Conservation (phyloP, 2,329 filamentous ascomycete species). For the Amesomyces nigricolor region DNA sequence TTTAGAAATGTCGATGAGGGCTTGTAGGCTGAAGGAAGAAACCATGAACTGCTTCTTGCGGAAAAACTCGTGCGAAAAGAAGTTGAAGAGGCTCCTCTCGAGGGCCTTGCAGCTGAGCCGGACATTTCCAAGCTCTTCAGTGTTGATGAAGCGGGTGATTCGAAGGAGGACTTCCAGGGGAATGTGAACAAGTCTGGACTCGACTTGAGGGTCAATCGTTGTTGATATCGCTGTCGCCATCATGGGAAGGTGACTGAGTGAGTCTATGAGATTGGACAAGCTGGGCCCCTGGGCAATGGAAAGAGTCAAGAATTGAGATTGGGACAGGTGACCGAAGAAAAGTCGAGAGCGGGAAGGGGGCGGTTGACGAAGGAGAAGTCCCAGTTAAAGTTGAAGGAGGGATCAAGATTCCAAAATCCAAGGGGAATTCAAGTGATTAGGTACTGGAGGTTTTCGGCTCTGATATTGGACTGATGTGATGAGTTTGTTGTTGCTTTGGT, state of each 20-base stretch:
- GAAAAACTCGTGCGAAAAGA: conserved; percentile 60
- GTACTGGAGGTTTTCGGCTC: too few relatives aligned
- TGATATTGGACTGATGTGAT: too few relatives aligned
- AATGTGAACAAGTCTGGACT: conserved; percentile 29
- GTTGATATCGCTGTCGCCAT: background rate
- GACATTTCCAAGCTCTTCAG: conserved; percentile 48
- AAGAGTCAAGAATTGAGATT: too few relatives aligned
- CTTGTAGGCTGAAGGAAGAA: conserved; percentile 49
- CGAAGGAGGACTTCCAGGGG: conserved; percentile 55
- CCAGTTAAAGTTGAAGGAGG: too few relatives aligned
- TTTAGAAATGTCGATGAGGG: conserved; percentile 47
- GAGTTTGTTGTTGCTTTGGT: too few relatives aligned
- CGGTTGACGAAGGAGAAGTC: too few relatives aligned
- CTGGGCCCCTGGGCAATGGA: too few relatives aligned
- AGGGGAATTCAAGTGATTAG: too few relatives aligned
- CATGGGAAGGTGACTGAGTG: background rate
- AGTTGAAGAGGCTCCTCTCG: conserved; percentile 48
- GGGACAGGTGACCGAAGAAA: too few relatives aligned
- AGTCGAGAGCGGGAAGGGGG: too few relatives aligned
- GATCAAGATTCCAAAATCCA: too few relatives aligned
- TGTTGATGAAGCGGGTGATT: conserved; percentile 49
- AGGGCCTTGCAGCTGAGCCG: conserved; percentile 51
- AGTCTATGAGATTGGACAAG: too few relatives aligned
- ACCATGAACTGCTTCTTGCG: conserved; percentile 61
- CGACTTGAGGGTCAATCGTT: conserved; percentile 10